Evolutionary conservation across 331 rosid genomes (phyloP), one percentile per base, ranked within the genome.

Genomic region (Pyrus hybrid): DNA sequence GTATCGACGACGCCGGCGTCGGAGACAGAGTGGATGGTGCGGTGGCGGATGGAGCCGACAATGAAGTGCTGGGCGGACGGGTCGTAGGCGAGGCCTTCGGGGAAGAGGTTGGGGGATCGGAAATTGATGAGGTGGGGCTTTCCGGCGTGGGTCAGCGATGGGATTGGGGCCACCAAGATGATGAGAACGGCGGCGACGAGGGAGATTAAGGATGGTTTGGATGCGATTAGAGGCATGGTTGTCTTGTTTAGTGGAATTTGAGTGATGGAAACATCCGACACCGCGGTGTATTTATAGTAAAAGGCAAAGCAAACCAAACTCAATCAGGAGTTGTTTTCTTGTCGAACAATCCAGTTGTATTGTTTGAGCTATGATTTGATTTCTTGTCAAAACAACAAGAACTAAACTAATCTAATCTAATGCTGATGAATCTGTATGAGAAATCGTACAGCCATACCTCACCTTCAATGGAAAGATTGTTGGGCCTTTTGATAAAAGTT

Each of bases 41-140:
- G 91, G n/a, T 84, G 77, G 70, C 21, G 79, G 43, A 67, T 30
- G 72, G 99, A 87, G 5, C 99, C 92, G 66, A 80, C 76, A 45
- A 94, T 76, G 80, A 88, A 92, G 85, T 86, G 95, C 26, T 92
- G 97, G 17, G 76, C 86, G 0, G 78, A 69, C 7, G 93, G 81
- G 79, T 94, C 99, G 89, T 91, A 94, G 2, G 89, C 74, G 18
- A 94, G 63, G 75, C 86, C 91, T 63, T 91, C 96, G 0, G 93
- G 97, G 73, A 80, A 94, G 85, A 94, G 96, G 75, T 89, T 88
- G 1, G 84, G 94, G 62, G 87, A 88, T 1, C 89, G 89, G 88
- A 92, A 94, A 76, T 67, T 77, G 87, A 94, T 89, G 66, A 77
- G 43, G 70, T 89, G 97, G 73, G 78, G 69, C 13, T 68, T 77